Evolutionary conservation across 768 basidiomycete species (phyloP), one percentile per base, ranked within the genome.

Genomic region (Macrolepiota fuliginosa): DNA sequence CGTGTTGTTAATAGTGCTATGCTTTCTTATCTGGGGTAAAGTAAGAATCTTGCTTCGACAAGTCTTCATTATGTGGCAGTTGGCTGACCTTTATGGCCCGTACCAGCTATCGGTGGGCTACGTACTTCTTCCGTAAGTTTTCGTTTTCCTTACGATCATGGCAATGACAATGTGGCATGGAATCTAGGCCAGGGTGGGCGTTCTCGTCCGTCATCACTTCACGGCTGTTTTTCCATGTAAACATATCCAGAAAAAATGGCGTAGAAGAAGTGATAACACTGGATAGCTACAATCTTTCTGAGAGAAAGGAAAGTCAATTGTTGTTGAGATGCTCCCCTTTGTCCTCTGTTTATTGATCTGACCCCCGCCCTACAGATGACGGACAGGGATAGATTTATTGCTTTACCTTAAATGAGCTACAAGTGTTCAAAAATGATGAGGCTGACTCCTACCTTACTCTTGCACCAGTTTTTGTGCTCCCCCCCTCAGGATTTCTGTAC

Each of bases 151-250:
- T 4, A 13, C 27, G 36, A 29, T 25, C 0, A 13, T 11, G 3
- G 7, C 5, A 12, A 1, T 17, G 29, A 12, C 6, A 7, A 11
- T 29, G 4, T 3, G 42, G 19, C n/a, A 46, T 3, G 12, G 12
- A n/a, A 22, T 6, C 13, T 36, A 61, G 59, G n/a, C 52, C 52
- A 9, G n/a, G 22, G 7, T 61, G 59, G 59, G 59, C 59, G 9
- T 42, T 54, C 27, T 61, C 45, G 9, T 61, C 59, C 2, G 29
- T 61, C 40, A 61, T 61, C 42, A 61, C 59, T 11, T 61, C 59
- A n/a, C 54, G 59, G 13, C 17, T 61, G 11, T 61, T 54, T 19
- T 61, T 40, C 36, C 52, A 50, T 17, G 59, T 61, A 3, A 54
- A 36, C 25, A 53, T 46, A 13, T 35, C 58, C 13, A 35, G 40